Base-by-base conservation (phyloP, 768 basidiomycete species). In the Albatrellus ellisii region DNA sequence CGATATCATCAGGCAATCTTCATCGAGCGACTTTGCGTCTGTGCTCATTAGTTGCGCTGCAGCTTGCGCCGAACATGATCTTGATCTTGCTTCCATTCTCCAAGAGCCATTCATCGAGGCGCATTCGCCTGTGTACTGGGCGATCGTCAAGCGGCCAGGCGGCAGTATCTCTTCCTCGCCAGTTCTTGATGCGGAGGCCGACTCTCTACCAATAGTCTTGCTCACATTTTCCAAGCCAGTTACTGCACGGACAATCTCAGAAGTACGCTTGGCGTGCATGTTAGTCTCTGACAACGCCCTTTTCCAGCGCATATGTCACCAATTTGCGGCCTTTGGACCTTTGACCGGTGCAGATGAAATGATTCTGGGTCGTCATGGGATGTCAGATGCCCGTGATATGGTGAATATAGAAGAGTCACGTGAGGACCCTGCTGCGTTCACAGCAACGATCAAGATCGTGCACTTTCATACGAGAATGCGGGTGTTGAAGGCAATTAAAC, bases 51-150 rank as follows among this genome's bases (percentile, higher is more conserved):
- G 73, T 52, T 85, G 82, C 50, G 66, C 70, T 3, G 73, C 73
- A 9, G 77, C 77, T 0, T 83, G 81, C 50, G 50, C 54, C 7
- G 54, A 65, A 0, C 64, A 75, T 27, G 59, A 58, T 14, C 48
- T 83, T 1, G 66, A 70, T 4, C 60, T 83, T 27, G 65, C 75
- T 6, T 36, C 35, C 20, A 36, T 36, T 21, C 60, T 85, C 0
- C 81, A 82, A 51, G 74, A 81, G 34, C 67, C 59, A 22, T 73
- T 63, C 7, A 73, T 83, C 27, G 82, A 83, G 50, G 64, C 62
- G 0, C 79, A 76, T 50, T 74, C 75, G 0, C 75, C 79, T 0
- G 48, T 85, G 2, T 84, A 84, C 53, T 85, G 83, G 83, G 75
- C 74, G 0, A 73, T 84, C 47, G 59, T 84, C 20, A 80, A 79